These are phyloP conservation scores for Mortierella sp. DNA, from an alignment of 371 early-diverging fungal species.

Conservation along the genomic window DNA sequence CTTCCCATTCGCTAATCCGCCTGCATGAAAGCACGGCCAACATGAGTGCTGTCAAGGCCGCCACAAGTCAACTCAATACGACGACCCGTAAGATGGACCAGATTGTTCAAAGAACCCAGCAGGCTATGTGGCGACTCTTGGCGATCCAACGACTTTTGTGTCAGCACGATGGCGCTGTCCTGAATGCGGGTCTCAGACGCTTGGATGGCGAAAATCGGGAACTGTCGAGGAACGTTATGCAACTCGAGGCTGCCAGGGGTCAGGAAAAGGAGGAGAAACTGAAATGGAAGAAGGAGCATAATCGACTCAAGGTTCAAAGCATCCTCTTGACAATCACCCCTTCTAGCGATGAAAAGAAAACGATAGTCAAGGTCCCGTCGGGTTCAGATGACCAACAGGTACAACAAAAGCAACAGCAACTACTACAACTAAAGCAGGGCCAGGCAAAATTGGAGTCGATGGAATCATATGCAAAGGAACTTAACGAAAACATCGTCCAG, in stretches of 20 bases:
- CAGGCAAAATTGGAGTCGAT: slow-evolving; percentile 11
- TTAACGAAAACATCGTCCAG: slow-evolving; percentile 30
- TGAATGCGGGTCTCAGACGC: slow-evolving; percentile 40
- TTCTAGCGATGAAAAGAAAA: not conserved
- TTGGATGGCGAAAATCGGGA: slow-evolving; percentile 46
- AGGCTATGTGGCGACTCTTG: slow-evolving; percentile 34
- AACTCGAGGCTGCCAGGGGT: slow-evolving; percentile 25
- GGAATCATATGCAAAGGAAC: slow-evolving; percentile 37
- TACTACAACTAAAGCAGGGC: too few species aligned
- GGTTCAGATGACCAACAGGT: slow-evolving; percentile 5
- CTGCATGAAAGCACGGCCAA: slow-evolving; percentile 31
- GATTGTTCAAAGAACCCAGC: slow-evolving; percentile 28
- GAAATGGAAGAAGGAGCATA: slow-evolving; percentile 44
- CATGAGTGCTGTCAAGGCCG: slow-evolving; percentile 27
- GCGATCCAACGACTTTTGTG: slow-evolving; percentile 26
- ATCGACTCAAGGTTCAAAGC: slow-evolving; percentile 45
- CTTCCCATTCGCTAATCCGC: slow-evolving; percentile 40
- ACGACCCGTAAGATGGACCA: slow-evolving; percentile 39
- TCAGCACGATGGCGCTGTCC: slow-evolving; percentile 39
- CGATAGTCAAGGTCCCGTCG: not conserved
- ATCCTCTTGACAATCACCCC: slow-evolving; percentile 22
- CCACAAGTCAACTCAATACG: slow-evolving; percentile 27
- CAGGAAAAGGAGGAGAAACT: slow-evolving; percentile 46
- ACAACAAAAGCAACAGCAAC: slow-evolving; percentile 7
- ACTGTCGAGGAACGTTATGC: slow-evolving; percentile 32